Conservation (phyloP, 495 filamentous ascomycete species). For the Neurospora sp. region DNA sequence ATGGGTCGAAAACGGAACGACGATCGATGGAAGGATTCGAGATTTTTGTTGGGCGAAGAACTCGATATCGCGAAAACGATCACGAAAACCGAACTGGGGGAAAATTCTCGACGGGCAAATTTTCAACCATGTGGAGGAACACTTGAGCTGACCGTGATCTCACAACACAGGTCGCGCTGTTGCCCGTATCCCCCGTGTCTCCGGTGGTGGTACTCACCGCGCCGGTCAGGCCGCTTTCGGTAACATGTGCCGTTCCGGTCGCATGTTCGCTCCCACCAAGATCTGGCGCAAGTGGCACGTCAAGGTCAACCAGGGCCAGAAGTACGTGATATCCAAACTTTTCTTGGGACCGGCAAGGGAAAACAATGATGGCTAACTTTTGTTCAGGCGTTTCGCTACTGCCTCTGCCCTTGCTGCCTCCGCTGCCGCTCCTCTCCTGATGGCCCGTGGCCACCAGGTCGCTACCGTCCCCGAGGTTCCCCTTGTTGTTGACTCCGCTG, state of each 20-base stretch:
- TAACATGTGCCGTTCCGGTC: conserved; percentile 99
- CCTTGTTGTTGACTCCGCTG: conserved; percentile 83
- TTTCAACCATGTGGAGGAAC: not conserved
- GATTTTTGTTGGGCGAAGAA: not conserved
- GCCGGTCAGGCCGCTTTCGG: conserved; percentile 99
- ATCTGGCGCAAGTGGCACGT: conserved; percentile 99
- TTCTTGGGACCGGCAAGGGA: not conserved
- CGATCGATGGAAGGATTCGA: not conserved
- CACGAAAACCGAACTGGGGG: not conserved
- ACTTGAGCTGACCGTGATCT: conserved; percentile 15
- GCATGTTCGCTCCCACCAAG: conserved; percentile 99
- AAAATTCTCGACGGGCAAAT: not conserved
- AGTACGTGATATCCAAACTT: conserved; percentile 41
- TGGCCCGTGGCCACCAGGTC: conserved; percentile 95
- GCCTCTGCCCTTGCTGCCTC: conserved; percentile 95
- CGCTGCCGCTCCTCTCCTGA: conserved; percentile 82
- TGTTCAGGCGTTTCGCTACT: conserved; percentile 80
- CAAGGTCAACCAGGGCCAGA: conserved; percentile 97
- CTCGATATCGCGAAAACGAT: not conserved
- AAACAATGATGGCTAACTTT: conserved; percentile 8
- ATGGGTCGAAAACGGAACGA: not conserved
- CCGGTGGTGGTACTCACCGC: conserved; percentile 99
- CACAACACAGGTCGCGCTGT: conserved; percentile 76
- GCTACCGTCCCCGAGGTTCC: conserved; percentile 89
- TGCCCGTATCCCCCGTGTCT: conserved; percentile 99